Conservation (phyloP, 208 protist species). For the Acanthamoeba divionensis region DNA sequence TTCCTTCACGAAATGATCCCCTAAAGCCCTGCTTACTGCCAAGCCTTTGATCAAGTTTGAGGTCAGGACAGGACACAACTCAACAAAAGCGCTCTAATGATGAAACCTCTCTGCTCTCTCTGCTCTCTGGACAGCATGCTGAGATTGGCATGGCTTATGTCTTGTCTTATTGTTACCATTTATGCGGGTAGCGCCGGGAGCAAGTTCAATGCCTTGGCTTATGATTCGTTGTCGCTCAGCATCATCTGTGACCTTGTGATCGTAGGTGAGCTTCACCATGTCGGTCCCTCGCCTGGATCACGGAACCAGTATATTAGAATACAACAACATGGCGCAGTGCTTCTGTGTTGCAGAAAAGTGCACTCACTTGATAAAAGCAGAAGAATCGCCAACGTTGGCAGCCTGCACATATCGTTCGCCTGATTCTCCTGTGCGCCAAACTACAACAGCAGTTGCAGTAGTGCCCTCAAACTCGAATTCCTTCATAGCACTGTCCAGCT, state of each 20-base stretch:
- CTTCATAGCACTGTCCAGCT: constrained; percentile 51
- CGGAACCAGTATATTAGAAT: neutral
- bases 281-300: neutral
- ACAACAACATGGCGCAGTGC: neutral
- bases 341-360: too few species aligned
- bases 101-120: neutral
- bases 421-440: constrained; percentile 39
- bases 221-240: constrained; percentile 52
- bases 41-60: constrained; percentile 28
- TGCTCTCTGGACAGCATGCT: neutral
- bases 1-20: constrained; percentile 70
- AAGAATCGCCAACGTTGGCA: too few species aligned
- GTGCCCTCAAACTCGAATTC: constrained; percentile 61
- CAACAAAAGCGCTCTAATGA: neutral
- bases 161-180: constrained; percentile 41
- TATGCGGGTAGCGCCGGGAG: constrained; percentile 62
- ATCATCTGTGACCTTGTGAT: constrained; percentile 65
- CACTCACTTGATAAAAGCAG: too few species aligned
- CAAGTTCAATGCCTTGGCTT: constrained; percentile 48
- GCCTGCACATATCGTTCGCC: constrained; percentile 65
- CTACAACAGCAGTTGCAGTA: constrained; percentile 55
- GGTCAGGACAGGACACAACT: neutral
- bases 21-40: constrained; percentile 68
- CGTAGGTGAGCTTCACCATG: constrained; percentile 53
- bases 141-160: neutral